Base-by-base conservation (phyloP, 148 eudicot genomes). In the Diospyros lotus region DNA sequence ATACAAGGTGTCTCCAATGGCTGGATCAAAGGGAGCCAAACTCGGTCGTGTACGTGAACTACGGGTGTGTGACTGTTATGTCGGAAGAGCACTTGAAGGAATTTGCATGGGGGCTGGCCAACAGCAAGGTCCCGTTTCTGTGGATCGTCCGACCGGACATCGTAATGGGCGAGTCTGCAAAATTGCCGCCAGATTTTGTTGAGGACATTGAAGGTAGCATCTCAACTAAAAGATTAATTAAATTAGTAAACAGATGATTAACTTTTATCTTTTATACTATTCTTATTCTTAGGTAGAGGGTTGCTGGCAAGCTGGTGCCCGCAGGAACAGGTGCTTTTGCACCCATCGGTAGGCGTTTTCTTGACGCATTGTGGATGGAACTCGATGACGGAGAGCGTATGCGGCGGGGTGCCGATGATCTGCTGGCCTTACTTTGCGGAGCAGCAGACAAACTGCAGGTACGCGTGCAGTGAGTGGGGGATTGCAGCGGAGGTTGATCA, bases 331-430 rank as follows among this genome's bases (percentile, higher is more conserved):
- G 82, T 80, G 18, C 75, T 84, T 1, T 12, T 51, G 1, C 81
- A 80, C 64, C 66, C 58, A 1, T 63, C 83, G 0, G 17, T 77
- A 64, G 86, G 79, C 9, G 65, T 65, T 2, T 76, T 68, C 53
- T 41, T 86, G 15, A 84, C 84, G 2, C 89, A 84, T 4, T 79
- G 80, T 18, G 89, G 89, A 46, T 86, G 87, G 89, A 86, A 84
- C 53, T 84, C 84, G 0, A 54, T 75, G 50, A 3, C 75, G 2
- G 86, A 84, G 58, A 59, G 61, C 4, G 42, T 84, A 10, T 45
- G 68, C 2, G 59, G 8, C 6, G 83, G 86, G 2, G 71, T 84
- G 40, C 78, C 86, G 0, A 46, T 80, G 41, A 78, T 84, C 1
- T 74, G 80, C 13, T 80, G 81, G 84, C 86, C 86, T 9, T 73